These are phyloP conservation scores for Xylaria sp. DNA, from an alignment of 2,329 filamentous ascomycete species.

Conservation along the genomic window DNA sequence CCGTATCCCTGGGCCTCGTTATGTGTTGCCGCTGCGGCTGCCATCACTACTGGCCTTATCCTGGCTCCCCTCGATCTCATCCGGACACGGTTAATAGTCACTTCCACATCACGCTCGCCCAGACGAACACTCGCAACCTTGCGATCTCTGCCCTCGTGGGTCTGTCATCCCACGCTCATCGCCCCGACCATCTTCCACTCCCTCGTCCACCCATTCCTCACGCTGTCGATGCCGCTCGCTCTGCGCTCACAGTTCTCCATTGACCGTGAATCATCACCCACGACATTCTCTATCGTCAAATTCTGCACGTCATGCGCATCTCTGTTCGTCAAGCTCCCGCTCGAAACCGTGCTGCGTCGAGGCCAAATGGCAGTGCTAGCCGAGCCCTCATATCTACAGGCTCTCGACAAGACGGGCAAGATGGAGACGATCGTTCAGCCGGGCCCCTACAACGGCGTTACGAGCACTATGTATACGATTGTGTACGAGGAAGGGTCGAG, in stretches of 20 bases:
- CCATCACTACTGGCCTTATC: slow-evolving; percentile 78
- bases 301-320: slow-evolving; percentile 84
- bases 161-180: slow-evolving; percentile 75
- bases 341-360: slow-evolving; percentile 90
- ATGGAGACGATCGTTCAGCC: slow-evolving; percentile 81
- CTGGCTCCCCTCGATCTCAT: slow-evolving; percentile 91
- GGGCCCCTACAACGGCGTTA: slow-evolving; percentile 82
- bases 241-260: slow-evolving; percentile 86
- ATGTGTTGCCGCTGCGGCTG: slow-evolving; percentile 72
- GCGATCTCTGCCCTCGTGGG: slow-evolving; percentile 79
- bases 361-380: slow-evolving; percentile 82
- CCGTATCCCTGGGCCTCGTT: slow-evolving; percentile 85
- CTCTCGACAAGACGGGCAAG: slow-evolving; percentile 56
- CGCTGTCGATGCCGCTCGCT: slow-evolving; percentile 83
- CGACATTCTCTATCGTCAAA: slow-evolving; percentile 81
- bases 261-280: slow-evolving; percentile 82
- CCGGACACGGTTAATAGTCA: slow-evolving; percentile 87
- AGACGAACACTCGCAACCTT: slow-evolving; percentile 83
- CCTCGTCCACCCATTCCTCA: slow-evolving; percentile 83
- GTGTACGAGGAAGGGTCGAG: slow-evolving; percentile 81
- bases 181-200: slow-evolving; percentile 89
- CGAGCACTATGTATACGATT: slow-evolving; percentile 93
- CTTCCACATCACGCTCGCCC: slow-evolving; percentile 77
- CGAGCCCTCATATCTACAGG: slow-evolving; percentile 61
- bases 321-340: slow-evolving; percentile 84